A percentile compares a stretch with the other conserved stretches of the same genome.
phyloP scores from a whole-genome alignment of 2,329 filamentous ascomycete genomes.

The Fusarium compactum region DNA sequence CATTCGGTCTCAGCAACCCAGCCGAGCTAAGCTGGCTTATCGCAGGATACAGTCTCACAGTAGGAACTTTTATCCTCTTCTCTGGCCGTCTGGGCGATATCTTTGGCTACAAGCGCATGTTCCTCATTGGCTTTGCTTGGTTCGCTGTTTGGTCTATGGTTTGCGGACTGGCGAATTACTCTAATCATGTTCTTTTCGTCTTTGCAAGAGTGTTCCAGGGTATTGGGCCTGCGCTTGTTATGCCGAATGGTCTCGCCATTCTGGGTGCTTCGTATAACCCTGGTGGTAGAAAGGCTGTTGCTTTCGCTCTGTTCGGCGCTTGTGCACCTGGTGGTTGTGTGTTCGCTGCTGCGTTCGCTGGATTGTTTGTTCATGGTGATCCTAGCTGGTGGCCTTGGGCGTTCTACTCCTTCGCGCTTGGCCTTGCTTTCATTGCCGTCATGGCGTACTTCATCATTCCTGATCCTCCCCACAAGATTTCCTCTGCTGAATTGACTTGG shows the following conservation, averaged over 20 bases:
- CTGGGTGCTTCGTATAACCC: conserved; percentile 68
- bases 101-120: conserved; percentile 67
- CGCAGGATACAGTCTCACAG: conserved; percentile 67
- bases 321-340: conserved; percentile 62
- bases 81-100: conserved; percentile 68
- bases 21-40: conserved; percentile 61
- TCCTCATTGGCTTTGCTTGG: conserved; percentile 67
- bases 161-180: conserved; percentile 57
- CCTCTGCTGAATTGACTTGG: conserved; percentile 13
- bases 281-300: conserved; percentile 69
- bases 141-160: conserved; percentile 65
- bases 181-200: conserved; percentile 60
- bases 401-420: conserved; percentile 58
- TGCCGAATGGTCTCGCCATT: conserved; percentile 74
- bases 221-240: conserved; percentile 70
- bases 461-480: conserved; percentile 37
- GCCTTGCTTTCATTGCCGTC: conserved; percentile 50
- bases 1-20: conserved; percentile 38
- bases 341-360: conserved; percentile 56
- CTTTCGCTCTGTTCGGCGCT: conserved; percentile 65
- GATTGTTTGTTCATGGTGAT: conserved; percentile 53
- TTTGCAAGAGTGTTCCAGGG: conserved; percentile 68
- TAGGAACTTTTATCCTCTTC: conserved; percentile 69
- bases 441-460: conserved; percentile 54
- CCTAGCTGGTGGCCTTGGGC: conserved; percentile 62